These are phyloP conservation scores for Nicotiana tabacum DNA, from an alignment of 257 asterid genomes.

Conservation along the genomic window DNA sequence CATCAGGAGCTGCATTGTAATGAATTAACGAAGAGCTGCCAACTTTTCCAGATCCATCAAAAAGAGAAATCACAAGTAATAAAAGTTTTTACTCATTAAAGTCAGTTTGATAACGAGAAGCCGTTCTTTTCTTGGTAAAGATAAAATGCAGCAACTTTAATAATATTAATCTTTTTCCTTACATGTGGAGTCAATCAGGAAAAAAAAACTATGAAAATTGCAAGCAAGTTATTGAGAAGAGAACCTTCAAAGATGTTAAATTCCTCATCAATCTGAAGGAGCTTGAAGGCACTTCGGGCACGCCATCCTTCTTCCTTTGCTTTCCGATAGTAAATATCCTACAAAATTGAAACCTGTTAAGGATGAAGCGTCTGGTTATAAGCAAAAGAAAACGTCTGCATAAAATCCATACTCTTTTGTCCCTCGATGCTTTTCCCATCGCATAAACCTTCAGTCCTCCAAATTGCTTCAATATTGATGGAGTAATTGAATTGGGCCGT, in stretches of 20 bases:
- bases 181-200: background rate
- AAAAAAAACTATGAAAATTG: background rate
- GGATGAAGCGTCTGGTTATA: background rate
- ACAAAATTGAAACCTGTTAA: slow-evolving; percentile 14
- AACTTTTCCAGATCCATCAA: background rate
- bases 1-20: background rate
- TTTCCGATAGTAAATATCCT: slow-evolving; percentile 97
- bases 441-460: background rate
- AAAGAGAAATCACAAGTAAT: background rate
- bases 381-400: background rate
- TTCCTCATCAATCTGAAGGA: slow-evolving; percentile 96
- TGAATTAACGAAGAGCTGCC: background rate
- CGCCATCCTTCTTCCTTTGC: slow-evolving; percentile 99
- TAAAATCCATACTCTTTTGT: too few species aligned
- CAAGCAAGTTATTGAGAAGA: background rate
- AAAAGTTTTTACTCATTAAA: background rate
- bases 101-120: background rate
- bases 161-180: background rate
- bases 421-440: too few species aligned
- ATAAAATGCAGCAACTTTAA: background rate
- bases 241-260: slow-evolving; percentile 90
- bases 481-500: background rate
- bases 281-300: slow-evolving; percentile 98
- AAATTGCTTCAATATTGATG: background rate
- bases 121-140: background rate